Base-by-base conservation (phyloP, 306 rosid species). In the Luffa aegyptiaca region DNA sequence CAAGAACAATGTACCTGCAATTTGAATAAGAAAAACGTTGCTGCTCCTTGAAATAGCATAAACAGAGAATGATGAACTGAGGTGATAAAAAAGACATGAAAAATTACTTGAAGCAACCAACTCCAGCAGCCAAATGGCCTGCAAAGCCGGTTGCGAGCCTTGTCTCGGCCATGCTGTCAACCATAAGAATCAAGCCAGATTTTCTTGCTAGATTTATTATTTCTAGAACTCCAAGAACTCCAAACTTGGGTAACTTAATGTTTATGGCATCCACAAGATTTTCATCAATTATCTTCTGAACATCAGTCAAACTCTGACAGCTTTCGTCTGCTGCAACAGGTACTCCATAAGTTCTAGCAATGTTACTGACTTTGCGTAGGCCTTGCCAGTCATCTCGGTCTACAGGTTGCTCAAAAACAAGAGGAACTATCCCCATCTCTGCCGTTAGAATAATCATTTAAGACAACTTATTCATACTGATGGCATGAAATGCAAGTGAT, bases 101-200 rank as follows among this genome's bases (percentile, higher is more conserved):
- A 18, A 21, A 16, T 75, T 81, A 81, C 84, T 75, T 81, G 80
- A 81, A 81, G 80, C 84, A 81, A 48, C 84, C 84, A 64, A 75
- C 56, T 36, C 84, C 84, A 13, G 80, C 79, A 64, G 84, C 80
- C 80, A 81, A 39, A 81, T 81, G 84, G 46, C 84, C 84, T 61
- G 84, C 84, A 62, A 81, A 81, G 57, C 84, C 84, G 6, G 80
- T 81, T 6, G 56, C 84, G 5, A 81, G 80, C 52, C 80, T 75
- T 33, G 84, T 81, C 84, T 75, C 80, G 5, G 71, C 80, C 69
- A 81, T 63, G 57, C 84, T 75, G 42, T 81, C 84, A 17, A 81
- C 14, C 71, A 76, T 44, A 20, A 81, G 80, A 63, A 49, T 75
- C 84, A 64, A 37, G 56, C 80, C 84, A 10, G 80, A 75, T 49